These are phyloP conservation scores for Schizothecium vesticola DNA, from an alignment of 495 filamentous ascomycete genomes.

Conservation along the genomic window DNA sequence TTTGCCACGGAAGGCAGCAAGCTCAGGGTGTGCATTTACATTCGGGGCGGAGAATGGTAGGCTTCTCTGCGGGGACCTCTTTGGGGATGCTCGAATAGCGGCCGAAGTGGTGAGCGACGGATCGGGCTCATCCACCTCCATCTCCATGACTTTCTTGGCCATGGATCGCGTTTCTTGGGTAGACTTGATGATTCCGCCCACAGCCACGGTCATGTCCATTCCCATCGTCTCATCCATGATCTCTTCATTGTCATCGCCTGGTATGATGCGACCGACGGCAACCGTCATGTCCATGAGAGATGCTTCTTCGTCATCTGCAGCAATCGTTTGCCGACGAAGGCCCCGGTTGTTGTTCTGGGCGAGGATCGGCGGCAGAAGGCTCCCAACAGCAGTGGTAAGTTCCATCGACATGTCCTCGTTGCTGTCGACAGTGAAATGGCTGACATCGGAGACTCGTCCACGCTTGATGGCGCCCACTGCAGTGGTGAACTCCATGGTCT, in stretches of 20 bases:
- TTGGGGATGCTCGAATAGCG: slow-evolving; percentile 31
- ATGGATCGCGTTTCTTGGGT: slow-evolving; percentile 37
- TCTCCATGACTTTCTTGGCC: slow-evolving; percentile 56
- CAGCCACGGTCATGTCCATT: slow-evolving; percentile 56
- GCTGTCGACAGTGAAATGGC: slow-evolving; percentile 28
- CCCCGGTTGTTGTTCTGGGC: slow-evolving; percentile 16
- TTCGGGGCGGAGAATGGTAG: slow-evolving; percentile 28
- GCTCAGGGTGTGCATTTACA: slow-evolving; percentile 56
- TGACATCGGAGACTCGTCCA: slow-evolving; percentile 18
- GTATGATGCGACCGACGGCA: slow-evolving; percentile 63
- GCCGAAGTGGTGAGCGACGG: slow-evolving; percentile 48
- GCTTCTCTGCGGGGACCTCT: neutral
- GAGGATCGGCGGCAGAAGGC: slow-evolving; percentile 47
- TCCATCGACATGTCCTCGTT: slow-evolving; percentile 79
- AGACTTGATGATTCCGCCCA: slow-evolving; percentile 50
- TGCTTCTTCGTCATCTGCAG: slow-evolving; percentile 24
- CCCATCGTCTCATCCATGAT: slow-evolving; percentile 50
- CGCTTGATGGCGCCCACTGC: slow-evolving; percentile 61
- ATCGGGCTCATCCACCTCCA: slow-evolving; percentile 50
- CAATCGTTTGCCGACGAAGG: slow-evolving; percentile 25
- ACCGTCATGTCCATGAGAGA: slow-evolving; percentile 65
- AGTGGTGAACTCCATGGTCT: slow-evolving; percentile 75
- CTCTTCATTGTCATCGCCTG: slow-evolving; percentile 41
- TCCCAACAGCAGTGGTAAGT: slow-evolving; percentile 67
- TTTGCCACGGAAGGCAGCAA: slow-evolving; percentile 50